Conservation (phyloP, 768 basidiomycete species). For the Amyloporia xantha region DNA sequence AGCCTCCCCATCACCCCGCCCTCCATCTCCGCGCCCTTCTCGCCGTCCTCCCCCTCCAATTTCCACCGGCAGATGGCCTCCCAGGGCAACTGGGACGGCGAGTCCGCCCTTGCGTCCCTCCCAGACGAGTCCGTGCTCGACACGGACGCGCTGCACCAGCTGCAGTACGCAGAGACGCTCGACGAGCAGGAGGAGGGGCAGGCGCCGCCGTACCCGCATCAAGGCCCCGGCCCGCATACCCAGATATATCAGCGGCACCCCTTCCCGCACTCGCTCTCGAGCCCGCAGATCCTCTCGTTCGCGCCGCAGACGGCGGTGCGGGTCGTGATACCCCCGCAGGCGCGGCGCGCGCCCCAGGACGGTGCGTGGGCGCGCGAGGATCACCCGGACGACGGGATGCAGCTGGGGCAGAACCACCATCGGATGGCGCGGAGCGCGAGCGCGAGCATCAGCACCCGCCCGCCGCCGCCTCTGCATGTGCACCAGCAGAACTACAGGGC, state of each 20-base stretch:
- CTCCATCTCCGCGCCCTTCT: background rate
- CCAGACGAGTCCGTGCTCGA: conserved; percentile 10
- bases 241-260: conserved; percentile 18
- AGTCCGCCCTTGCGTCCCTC: conserved; percentile 8
- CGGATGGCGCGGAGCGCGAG: background rate
- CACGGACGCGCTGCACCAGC: conserved; percentile 8
- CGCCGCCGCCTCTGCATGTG: background rate
- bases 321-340: background rate
- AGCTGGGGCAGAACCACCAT: background rate
- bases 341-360: background rate
- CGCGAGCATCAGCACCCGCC: background rate
- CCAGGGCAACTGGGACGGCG: conserved; percentile 1
- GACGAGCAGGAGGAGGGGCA: conserved; percentile 5
- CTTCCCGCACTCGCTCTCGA: conserved; percentile 21
- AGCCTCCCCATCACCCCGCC: conserved; percentile 4
- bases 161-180: background rate
- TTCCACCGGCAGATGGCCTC: background rate
- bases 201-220: conserved; percentile 10
- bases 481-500: conserved; percentile 1
- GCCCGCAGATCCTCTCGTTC: conserved; percentile 13
- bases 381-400: conserved; percentile 4
- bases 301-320: background rate
- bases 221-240: background rate
- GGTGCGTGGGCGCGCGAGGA: background rate
- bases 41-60: conserved; percentile 1